Conservation (phyloP, 2,329 filamentous ascomycete species). For the Microcyclosporella mali region DNA sequence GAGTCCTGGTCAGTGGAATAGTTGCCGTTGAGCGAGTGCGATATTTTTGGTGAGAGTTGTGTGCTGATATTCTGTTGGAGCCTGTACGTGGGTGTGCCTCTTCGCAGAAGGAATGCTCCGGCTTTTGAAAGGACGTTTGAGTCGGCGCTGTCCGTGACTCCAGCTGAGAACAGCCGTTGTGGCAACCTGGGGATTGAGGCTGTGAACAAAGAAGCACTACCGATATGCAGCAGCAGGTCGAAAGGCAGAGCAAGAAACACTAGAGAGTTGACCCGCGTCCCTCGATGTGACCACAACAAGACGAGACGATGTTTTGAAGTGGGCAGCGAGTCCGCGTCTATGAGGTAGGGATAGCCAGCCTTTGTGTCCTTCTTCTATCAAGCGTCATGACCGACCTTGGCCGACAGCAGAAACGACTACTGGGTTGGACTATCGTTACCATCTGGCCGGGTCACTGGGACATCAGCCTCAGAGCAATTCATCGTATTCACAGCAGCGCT, state of each 20-base stretch:
- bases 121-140: constrained; percentile 14
- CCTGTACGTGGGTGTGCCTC: constrained; percentile 10
- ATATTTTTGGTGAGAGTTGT: constrained; percentile 8
- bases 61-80: constrained; percentile 1
- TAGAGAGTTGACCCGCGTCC: constrained; percentile 6
- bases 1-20: constrained; percentile 4
- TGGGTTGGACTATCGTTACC: constrained; percentile 25
- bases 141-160: constrained; percentile 18
- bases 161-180: constrained; percentile 20
- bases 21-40: constrained; percentile 12
- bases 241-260: constrained; percentile 11
- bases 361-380: constrained; percentile 22
- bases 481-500: constrained; percentile 38
- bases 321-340: constrained; percentile 22
- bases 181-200: constrained; percentile 16
- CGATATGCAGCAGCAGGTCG: constrained; percentile 13
- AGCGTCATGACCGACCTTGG: constrained; percentile 26
- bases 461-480: constrained; percentile 38
- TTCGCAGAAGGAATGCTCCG: constrained; percentile 14
- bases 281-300: constrained; percentile 17
- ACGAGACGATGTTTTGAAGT: constrained; percentile 20
- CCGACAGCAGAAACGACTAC: constrained; percentile 24
- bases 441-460: constrained; percentile 32
- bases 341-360: constrained; percentile 26
- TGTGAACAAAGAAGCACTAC: constrained; percentile 22